These are phyloP conservation scores for Xylariomycetidae sp. DNA, from an alignment of 2,329 filamentous ascomycete genomes.

Conservation along the genomic window DNA sequence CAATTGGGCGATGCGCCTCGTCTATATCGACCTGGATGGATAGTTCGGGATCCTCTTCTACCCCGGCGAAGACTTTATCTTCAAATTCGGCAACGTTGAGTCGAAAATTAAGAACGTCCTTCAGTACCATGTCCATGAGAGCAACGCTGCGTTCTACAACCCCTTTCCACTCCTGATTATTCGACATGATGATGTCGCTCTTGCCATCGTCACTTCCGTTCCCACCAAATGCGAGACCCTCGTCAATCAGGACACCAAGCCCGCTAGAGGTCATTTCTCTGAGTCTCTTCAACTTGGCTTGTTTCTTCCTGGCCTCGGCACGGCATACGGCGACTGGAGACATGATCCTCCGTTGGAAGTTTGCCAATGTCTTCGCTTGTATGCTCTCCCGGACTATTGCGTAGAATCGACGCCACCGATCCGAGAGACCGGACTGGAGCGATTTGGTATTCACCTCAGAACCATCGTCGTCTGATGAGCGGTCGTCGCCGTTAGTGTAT, in stretches of 20 bases:
- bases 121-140: constrained; percentile 80
- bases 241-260: constrained; percentile 80
- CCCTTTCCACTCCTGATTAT: constrained; percentile 56
- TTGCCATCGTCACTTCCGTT: constrained; percentile 52
- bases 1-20: constrained; percentile 45
- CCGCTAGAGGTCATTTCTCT: constrained; percentile 80
- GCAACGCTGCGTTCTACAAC: constrained; percentile 76
- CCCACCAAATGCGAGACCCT: constrained; percentile 67
- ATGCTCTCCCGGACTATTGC: constrained; percentile 72
- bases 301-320: constrained; percentile 71
- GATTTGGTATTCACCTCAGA: constrained; percentile 20
- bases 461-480: constrained; percentile 28
- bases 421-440: constrained; percentile 36
- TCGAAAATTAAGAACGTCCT: constrained; percentile 62
- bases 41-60: constrained; percentile 57
- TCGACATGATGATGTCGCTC: constrained; percentile 39
- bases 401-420: constrained; percentile 70
- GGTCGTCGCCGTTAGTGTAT: constrained; percentile 18
- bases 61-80: constrained; percentile 58
- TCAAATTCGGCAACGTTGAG: constrained; percentile 60
- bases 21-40: constrained; percentile 47
- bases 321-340: constrained; percentile 74
- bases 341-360: constrained; percentile 67
- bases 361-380: constrained; percentile 63
- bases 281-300: constrained; percentile 64